Evolutionary conservation across 768 basidiomycete species (phyloP), one percentile per base, ranked within the genome.

Genomic region (Chalciporus pseudorubinellus): DNA sequence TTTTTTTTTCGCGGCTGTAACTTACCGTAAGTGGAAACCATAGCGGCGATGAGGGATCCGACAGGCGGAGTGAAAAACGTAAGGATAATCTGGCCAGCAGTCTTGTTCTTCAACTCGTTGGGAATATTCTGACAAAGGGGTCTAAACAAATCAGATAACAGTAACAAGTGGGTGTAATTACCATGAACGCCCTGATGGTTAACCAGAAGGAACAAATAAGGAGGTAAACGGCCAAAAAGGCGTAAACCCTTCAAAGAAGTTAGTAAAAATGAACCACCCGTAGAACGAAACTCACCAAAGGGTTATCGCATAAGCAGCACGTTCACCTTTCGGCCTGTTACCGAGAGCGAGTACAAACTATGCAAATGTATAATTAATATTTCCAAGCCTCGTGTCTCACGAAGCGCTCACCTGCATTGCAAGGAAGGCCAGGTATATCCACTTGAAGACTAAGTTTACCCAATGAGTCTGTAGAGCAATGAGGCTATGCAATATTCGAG

Each of bases 311-410:
- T 92, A 93, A 13, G 85, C 80, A 26, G 75, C 59, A 33, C 84
- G 79, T 74, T 95, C 94, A 51, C 91, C 94, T 66, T 95, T 95
- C 3, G 93, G 94, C 50, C 93, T 76, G 56, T 89, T 90, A 24
- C 87, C 87, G 19, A 89, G 71, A 14, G 85, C 87, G 18, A 89
- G 74, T 39, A 89, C 77, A 60, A 89, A 87, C 76, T 82, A 51
- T 6, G 14, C 33, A 34, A 29, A 8, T 7, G n/a, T n/a, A 36
- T n/a, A 6, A 36, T 36, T 8, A 36, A 5, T 10, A 36, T 36
- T 5, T 3, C 34, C 34, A 6, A n/a, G 14, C 14, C 7, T 36
- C 34, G 14, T 6, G 34, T 36, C 34, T 14, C 10, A 33, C 4
- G 16, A 2, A 3, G 26, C 29, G 53, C 75, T 44, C 51, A 81